Evolutionary conservation across 2,329 filamentous ascomycete species (phyloP).

Genomic region (Fusarium sarcochroum): DNA sequence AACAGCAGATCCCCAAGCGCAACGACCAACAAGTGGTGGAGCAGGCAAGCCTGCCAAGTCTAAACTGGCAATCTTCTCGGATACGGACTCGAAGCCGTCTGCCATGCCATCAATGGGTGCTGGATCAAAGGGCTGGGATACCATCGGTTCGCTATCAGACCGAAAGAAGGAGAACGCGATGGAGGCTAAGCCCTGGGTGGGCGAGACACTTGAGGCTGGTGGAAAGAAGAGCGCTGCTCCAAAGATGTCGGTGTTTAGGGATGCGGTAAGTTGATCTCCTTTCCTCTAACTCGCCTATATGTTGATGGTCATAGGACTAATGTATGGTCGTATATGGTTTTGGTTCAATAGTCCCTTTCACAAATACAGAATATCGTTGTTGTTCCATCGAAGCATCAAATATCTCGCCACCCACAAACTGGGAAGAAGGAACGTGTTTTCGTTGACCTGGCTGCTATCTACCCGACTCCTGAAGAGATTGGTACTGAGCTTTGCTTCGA

Average conservation of each 20-base stretch:
- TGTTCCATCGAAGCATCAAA: conserved; percentile 80
- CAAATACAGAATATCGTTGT: conserved; percentile 77
- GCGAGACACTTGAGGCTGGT: conserved; percentile 89
- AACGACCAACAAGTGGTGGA: conserved; percentile 63
- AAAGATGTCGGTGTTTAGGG: conserved; percentile 95
- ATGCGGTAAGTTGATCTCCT: conserved; percentile 77
- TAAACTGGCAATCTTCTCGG: conserved; percentile 94
- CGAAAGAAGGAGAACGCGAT: conserved; percentile 94
- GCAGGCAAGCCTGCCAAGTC: conserved; percentile 77
- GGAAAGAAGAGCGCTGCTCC: conserved; percentile 80
- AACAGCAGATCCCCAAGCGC: conserved; percentile 75
- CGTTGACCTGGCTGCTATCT: conserved; percentile 87
- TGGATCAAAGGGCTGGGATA: conserved; percentile 86
- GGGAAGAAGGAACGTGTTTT: conserved; percentile 89
- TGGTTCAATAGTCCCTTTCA: conserved; percentile 68
- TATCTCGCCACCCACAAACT: conserved; percentile 84
- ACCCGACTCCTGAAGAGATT: conserved; percentile 80
- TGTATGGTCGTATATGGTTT: conserved; percentile 65
- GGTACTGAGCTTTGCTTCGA: conserved; percentile 90
- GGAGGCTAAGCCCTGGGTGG: conserved; percentile 90
- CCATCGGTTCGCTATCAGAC: conserved; percentile 86
- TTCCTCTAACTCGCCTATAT: conserved; percentile 66
- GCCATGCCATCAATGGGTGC: conserved; percentile 67
- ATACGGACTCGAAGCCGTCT: conserved; percentile 74
- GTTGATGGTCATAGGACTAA: conserved; percentile 99